Percentiles rank a stretch among this genome's conserved stretches.
Conservation (phyloP, 805 yeast species). For the Zygosaccharomyces lentus region DNA sequence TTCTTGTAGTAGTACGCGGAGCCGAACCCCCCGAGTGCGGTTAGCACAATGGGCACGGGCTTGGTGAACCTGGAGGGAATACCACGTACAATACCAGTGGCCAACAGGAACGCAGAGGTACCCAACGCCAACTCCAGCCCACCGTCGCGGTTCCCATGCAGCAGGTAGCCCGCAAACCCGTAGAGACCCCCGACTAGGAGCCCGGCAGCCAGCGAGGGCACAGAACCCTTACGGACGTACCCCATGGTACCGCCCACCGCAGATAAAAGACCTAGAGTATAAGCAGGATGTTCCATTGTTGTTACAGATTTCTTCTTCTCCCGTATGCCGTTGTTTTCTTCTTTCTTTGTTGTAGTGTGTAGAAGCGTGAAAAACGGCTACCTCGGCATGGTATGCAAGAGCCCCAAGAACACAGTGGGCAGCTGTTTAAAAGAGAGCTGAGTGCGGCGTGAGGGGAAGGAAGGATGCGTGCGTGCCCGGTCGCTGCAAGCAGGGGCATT, state of each 20-base stretch:
- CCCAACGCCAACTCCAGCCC: slow-evolving; percentile 80
- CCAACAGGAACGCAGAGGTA: slow-evolving; percentile 59
- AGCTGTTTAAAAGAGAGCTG: too few relatives aligned
- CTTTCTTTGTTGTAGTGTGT: too few relatives aligned
- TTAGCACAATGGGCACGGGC: slow-evolving; percentile 69
- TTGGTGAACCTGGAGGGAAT: slow-evolving; percentile 54
- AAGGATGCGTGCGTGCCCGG: too few relatives aligned
- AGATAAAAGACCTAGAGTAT: slow-evolving; percentile 63
- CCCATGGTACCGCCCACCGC: slow-evolving; percentile 71
- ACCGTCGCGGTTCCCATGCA: slow-evolving; percentile 66
- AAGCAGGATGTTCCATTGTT: slow-evolving; percentile 80
- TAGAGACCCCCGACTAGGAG: slow-evolving; percentile 52
- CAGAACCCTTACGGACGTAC: slow-evolving; percentile 60
- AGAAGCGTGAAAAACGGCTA: too few relatives aligned
- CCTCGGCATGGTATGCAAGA: too few relatives aligned
- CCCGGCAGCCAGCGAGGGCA: slow-evolving; percentile 82
- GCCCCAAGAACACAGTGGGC: too few relatives aligned
- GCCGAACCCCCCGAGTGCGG: slow-evolving; percentile 59
- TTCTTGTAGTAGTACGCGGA: slow-evolving; percentile 68
- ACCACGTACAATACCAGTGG: slow-evolving; percentile 73
- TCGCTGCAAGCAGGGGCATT: background rate
- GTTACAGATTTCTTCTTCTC: background rate
- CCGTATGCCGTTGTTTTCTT: too few relatives aligned
- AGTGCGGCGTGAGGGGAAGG: too few relatives aligned
- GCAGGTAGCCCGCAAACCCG: slow-evolving; percentile 70